Evolutionary conservation across 306 rosid genomes (phyloP).

Genomic region (Gleditsia sinensis): DNA sequence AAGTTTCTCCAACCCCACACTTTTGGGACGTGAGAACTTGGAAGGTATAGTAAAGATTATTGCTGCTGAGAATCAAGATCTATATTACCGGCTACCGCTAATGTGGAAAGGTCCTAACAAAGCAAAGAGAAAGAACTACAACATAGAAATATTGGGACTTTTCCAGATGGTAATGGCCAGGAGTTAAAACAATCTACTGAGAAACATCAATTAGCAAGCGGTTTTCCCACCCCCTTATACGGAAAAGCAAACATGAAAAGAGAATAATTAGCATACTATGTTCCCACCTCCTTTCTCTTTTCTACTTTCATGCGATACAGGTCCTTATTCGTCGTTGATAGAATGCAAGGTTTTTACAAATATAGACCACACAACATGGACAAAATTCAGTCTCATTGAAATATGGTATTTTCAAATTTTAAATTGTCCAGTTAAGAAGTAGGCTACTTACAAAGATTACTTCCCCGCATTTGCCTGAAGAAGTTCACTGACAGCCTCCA

Average conservation of each 20-base stretch:
- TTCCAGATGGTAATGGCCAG: background rate
- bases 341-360: conserved; percentile 16
- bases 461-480: conserved; percentile 44
- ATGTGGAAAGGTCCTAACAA: conserved; percentile 4
- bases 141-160: conserved; percentile 24
- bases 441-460: conserved; percentile 45
- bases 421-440: conserved; percentile 24
- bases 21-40: conserved; percentile 1
- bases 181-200: conserved; percentile 5
- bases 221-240: too few relatives aligned
- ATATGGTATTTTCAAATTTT: background rate
- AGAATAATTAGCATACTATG: background rate
- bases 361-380: conserved; percentile 11
- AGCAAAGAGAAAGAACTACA: background rate
- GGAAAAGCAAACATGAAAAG: too few relatives aligned
- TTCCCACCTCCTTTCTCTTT: background rate
- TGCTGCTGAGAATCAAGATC: conserved; percentile 16
- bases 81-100: background rate
- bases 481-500: conserved; percentile 51
- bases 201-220: too few relatives aligned
- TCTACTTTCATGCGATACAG: conserved; percentile 10
- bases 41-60: conserved; percentile 20
- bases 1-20: conserved; percentile 9
- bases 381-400: conserved; percentile 20
- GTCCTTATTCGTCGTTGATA: background rate